Conservation (phyloP, 179 eudicot species). For the Beta corolliflora region DNA sequence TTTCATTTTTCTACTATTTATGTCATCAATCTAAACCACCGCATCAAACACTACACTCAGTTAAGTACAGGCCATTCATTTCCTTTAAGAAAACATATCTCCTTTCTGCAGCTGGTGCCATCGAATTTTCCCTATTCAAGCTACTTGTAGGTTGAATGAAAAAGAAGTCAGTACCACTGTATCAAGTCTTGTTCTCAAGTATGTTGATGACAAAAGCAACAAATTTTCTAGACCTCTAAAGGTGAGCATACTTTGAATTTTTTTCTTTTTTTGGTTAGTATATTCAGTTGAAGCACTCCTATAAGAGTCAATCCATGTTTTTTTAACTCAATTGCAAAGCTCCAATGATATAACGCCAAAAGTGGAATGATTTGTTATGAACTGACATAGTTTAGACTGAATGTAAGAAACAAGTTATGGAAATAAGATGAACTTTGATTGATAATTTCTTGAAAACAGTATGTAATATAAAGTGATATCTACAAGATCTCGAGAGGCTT, state of each 20-base stretch:
- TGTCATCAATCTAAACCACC: neutral
- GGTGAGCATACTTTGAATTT: constrained; percentile 40
- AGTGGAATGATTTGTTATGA: neutral
- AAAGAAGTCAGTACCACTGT: constrained; percentile 52
- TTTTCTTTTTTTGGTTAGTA: neutral
- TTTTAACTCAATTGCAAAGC: neutral
- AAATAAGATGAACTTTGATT: too few species aligned
- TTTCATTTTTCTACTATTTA: too few species aligned
- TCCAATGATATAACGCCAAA: neutral
- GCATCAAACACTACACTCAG: neutral
- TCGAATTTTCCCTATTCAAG: constrained; percentile 82
- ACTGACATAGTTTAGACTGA: too few species aligned
- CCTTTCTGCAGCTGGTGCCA: constrained; percentile 71
- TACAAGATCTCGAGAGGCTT: too few species aligned
- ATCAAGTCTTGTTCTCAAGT: constrained; percentile 56
- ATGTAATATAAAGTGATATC: too few species aligned
- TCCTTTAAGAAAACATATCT: constrained; percentile 8
- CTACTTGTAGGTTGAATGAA: constrained; percentile 65
- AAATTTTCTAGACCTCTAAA: constrained; percentile 49
- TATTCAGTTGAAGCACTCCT: neutral
- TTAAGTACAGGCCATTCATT: neutral
- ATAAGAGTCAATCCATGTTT: neutral
- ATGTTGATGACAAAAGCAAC: constrained; percentile 44
- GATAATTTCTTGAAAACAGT: too few species aligned
- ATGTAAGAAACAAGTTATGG: too few species aligned